phyloP scores from a whole-genome alignment of 257 asterid genomes.

The Marsdenia floribunda region DNA sequence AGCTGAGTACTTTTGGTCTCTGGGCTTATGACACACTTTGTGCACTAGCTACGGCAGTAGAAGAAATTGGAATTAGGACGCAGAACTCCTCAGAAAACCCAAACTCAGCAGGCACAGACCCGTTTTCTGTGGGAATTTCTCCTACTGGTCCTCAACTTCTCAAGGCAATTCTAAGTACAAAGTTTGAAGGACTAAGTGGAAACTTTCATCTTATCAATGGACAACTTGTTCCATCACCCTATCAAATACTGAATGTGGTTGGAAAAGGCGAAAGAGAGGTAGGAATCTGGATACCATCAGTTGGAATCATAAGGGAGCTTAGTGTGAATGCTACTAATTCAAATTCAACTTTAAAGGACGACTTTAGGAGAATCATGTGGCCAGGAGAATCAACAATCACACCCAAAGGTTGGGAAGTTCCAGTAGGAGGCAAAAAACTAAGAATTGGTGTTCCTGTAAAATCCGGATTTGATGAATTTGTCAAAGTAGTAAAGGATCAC shows the following conservation, averaged over 20 bases:
- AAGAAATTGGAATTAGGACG: background rate
- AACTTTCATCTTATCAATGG: slow-evolving; percentile 31
- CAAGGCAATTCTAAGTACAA: background rate
- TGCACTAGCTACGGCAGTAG: slow-evolving; percentile 15
- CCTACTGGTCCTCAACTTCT: background rate
- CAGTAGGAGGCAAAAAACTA: background rate
- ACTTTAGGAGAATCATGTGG: background rate
- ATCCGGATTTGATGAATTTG: background rate
- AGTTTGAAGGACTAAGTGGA: slow-evolving; percentile 4
- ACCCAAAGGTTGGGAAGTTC: background rate
- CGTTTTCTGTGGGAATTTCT: background rate
- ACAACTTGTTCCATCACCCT: slow-evolving; percentile 39
- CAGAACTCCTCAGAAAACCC: background rate
- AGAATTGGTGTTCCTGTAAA: background rate
- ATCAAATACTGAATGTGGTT: slow-evolving; percentile 33
- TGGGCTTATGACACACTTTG: slow-evolving; percentile 14
- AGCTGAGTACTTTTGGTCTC: slow-evolving; percentile 9
- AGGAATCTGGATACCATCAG: slow-evolving; percentile 38
- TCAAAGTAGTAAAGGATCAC: background rate
- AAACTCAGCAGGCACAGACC: background rate
- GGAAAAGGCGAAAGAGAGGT: slow-evolving; percentile 30
- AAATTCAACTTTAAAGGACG: background rate
- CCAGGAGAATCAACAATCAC: background rate
- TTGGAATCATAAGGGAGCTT: background rate
- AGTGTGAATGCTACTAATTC: background rate